Base-by-base conservation (phyloP, 768 basidiomycete genomes). In the Chalciporus piperatus region DNA sequence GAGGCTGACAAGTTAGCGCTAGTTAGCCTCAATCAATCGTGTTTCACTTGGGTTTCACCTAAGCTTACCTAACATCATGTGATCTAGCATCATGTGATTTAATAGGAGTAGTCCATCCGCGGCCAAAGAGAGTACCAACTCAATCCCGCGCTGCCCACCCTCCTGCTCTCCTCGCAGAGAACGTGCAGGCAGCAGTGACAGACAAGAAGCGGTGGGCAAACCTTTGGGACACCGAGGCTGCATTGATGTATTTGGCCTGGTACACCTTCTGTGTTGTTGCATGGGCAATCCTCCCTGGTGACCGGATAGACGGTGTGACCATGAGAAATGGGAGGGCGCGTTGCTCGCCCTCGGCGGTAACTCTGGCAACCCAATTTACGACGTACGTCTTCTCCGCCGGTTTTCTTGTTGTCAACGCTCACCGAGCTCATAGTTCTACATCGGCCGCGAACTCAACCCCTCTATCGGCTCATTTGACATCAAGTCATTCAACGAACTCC, bases 381-480 rank as follows among this genome's bases (percentile, higher is more conserved):
- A 99, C 66, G 95, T 96, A 57, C 45, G 90, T 74, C 25, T 32
- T 6, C 7, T 41, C 48, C 39, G 2, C 32, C 22, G 22, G 22
- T 22, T 40, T 39, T 17, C 7, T 6, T 3, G 14, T 2, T 17
- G 2, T 16, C 11, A 41, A 60, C 37, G 8, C 13, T 39, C 39
- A 12, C 27, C 19, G 3, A n/a, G 19, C 23, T 39, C 14, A 27
- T 54, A 95, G 92, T 95, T 89, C 72, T 96, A 80, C 72, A 94
- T 96, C 55, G 93, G 94, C n/a, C 88, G 94, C 45, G 88, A 92
- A 62, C 74, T 99, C 50, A 98, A 98, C 70, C 97, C 97, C 0
- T 82, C 84, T 1, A 81, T 92, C 49, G 85, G 88, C 37, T 75
- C 73, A 16, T 81, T 93, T 71, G 87, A 89, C 62, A 72, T 89